Percentiles rank a stretch among this genome's conserved stretches.
These are phyloP conservation scores for Cornus kousa DNA, from an alignment of 148 eudicot species.

Conservation along the genomic window DNA sequence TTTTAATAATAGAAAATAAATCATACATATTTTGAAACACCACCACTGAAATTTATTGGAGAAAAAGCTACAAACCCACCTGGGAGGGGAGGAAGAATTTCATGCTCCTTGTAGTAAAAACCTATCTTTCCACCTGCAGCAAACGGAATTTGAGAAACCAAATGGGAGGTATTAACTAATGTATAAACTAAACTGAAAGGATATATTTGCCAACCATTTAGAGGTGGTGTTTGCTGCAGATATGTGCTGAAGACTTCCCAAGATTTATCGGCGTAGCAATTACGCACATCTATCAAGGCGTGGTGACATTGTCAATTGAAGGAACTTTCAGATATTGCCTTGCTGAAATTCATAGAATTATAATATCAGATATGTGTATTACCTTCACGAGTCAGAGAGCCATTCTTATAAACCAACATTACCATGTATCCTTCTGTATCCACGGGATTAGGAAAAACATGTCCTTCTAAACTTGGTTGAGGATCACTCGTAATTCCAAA, in stretches of 20 bases:
- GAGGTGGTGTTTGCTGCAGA: slow-evolving; percentile 72
- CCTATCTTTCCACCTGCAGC: slow-evolving; percentile 81
- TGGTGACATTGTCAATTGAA: slow-evolving; percentile 6
- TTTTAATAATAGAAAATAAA: too few relatives aligned
- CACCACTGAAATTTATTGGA: neutral
- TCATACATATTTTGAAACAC: neutral
- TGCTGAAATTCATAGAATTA: neutral
- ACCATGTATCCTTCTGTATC: slow-evolving; percentile 87
- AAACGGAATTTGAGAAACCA: slow-evolving; percentile 6
- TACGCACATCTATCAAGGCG: slow-evolving; percentile 60
- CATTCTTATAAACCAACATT: slow-evolving; percentile 89
- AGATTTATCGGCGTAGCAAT: slow-evolving; percentile 64
- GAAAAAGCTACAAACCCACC: slow-evolving; percentile 34
- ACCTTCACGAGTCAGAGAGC: slow-evolving; percentile 97
- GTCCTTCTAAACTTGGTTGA: slow-evolving; percentile 81
- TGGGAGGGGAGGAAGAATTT: slow-evolving; percentile 88
- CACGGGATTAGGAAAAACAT: slow-evolving; percentile 91
- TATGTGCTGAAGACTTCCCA: slow-evolving; percentile 73
- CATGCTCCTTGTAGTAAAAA: slow-evolving; percentile 90
- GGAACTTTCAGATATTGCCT: slow-evolving; percentile 6
- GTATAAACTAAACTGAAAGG: neutral
- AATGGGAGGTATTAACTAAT: neutral
- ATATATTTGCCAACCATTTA: slow-evolving; percentile 55
- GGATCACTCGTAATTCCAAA: slow-evolving; percentile 79
- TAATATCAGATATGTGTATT: neutral